phyloP scores from a whole-genome alignment of 768 basidiomycete species.

The Suillus weaverae region DNA sequence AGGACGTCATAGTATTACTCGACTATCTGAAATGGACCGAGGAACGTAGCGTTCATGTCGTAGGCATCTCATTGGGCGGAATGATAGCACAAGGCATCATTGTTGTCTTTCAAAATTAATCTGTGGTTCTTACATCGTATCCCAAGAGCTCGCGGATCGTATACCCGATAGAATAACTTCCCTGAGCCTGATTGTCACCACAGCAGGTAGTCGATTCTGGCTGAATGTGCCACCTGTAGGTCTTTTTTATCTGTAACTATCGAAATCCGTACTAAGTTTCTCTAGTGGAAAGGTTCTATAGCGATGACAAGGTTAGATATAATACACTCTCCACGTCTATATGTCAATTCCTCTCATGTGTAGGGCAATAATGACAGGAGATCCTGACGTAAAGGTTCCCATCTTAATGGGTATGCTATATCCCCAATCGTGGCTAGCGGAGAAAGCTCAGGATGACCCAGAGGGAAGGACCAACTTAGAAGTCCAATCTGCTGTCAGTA shows the following conservation, averaged over 20 bases:
- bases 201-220: constrained; percentile 58
- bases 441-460: constrained; percentile 50
- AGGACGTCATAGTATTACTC: constrained; percentile 65
- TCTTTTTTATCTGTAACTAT: not conserved
- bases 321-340: not conserved
- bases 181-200: constrained; percentile 68
- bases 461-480: constrained; percentile 64
- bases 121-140: not conserved
- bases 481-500: constrained; percentile 53
- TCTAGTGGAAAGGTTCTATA: constrained; percentile 41
- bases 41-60: constrained; percentile 61
- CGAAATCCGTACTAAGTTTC: not conserved
- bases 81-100: constrained; percentile 77
- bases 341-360: constrained; percentile 15
- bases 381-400: constrained; percentile 48
- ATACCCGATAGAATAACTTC: constrained; percentile 70
- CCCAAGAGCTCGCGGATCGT: constrained; percentile 61
- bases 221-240: constrained; percentile 65
- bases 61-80: constrained; percentile 77
- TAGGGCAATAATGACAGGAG: constrained; percentile 39
- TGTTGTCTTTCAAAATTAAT: not conserved
- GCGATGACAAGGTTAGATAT: constrained; percentile 35
- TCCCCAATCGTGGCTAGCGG: constrained; percentile 59
- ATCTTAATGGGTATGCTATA: constrained; percentile 59
- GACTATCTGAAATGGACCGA: constrained; percentile 73